phyloP scores from a whole-genome alignment of 2,329 filamentous ascomycete species.

The Macrophomina tecta region DNA sequence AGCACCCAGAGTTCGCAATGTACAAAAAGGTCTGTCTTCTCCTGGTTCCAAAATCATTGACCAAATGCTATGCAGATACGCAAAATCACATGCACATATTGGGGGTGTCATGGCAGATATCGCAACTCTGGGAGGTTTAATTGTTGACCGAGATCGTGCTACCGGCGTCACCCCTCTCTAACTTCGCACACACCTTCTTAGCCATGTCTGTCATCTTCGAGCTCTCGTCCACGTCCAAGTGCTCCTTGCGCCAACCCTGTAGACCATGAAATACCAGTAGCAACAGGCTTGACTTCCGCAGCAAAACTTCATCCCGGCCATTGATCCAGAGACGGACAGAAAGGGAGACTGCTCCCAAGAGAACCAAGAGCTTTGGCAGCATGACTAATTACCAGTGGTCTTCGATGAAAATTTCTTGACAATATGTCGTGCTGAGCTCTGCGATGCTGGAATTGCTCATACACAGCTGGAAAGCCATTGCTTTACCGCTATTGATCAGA shows the following conservation, averaged over 20 bases:
- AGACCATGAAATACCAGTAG: conserved; percentile 6
- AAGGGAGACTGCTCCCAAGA: neutral
- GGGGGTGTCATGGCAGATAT: too few species aligned
- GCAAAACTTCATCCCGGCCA: neutral
- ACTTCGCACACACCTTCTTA: neutral
- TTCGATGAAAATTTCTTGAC: neutral
- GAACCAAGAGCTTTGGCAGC: neutral
- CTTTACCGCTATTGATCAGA: neutral
- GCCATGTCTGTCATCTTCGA: neutral
- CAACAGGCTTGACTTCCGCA: conserved; percentile 20
- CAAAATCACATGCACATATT: too few species aligned
- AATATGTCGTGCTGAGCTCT: neutral
- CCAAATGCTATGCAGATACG: too few species aligned
- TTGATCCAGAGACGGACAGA: neutral
- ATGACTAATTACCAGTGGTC: neutral
- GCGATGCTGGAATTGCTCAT: neutral
- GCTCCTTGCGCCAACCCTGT: neutral
- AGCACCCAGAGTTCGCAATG: too few species aligned
- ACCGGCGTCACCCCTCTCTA: neutral
- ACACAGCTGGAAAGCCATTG: neutral
- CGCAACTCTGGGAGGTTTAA: too few species aligned
- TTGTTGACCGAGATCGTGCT: neutral
- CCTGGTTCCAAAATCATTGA: too few species aligned
- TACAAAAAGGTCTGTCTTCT: too few species aligned
- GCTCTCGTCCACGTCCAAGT: neutral